Percentiles rank a stretch among this genome's conserved stretches.
Evolutionary conservation across 140 eudicot species (phyloP).

Genomic region (Stevia rebaudiana): DNA sequence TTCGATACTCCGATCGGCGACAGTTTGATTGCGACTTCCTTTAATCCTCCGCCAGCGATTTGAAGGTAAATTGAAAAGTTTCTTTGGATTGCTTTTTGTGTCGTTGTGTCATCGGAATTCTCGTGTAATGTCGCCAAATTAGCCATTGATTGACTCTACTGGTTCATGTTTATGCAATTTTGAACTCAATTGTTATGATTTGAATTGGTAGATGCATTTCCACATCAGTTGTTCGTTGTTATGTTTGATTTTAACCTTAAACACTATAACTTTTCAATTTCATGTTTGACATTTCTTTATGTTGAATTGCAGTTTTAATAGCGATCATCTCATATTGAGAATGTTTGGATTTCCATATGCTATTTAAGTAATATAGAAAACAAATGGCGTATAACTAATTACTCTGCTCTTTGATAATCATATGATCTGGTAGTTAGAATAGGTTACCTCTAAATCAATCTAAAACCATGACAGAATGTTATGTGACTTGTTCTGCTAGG

Average conservation of each 20-base stretch:
- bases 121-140: neutral
- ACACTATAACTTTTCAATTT: neutral
- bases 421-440: neutral
- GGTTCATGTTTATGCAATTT: neutral
- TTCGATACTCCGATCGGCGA: no score
- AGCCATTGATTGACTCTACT: neutral
- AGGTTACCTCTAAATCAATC: neutral
- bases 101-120: neutral
- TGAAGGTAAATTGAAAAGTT: no score
- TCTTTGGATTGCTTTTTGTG: neutral
- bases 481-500: slow-evolving; percentile 5
- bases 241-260: slow-evolving; percentile 12
- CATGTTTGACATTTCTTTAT: neutral
- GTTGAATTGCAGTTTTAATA: neutral
- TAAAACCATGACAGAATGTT: neutral
- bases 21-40: no score
- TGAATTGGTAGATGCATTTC: neutral
- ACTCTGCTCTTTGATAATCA: neutral
- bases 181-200: neutral
- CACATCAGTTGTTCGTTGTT: neutral
- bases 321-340: neutral
- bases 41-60: no score
- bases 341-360: neutral
- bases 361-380: neutral
- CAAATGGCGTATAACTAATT: neutral